Evolutionary conservation across 257 asterid genomes (phyloP), one percentile per base, ranked within the genome.

Genomic region (Echium plantagineum): DNA sequence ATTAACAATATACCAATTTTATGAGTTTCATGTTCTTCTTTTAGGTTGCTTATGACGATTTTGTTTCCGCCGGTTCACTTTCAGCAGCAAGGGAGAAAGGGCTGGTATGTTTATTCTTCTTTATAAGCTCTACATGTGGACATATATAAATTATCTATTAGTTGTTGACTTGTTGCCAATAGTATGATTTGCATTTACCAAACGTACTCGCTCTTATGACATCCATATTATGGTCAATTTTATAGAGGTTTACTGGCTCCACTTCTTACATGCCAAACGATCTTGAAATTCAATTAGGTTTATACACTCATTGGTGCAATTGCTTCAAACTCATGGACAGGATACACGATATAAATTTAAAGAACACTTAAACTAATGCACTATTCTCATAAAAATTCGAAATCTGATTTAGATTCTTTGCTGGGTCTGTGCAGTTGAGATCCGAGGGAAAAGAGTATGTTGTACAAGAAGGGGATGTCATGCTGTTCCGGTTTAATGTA

Each of bases 21-120:
- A 60, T 68, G 63, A 32, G 21, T n/a, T 47, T 47, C 21, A 18
- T 46, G 18, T 60, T 6, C 60, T 63, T n/a, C 60, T 63, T n/a
- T 72, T 26, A 91, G 98, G 98, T 91, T 78, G 94, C 86, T 30
- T 91, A 88, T 63, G 71, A 80, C 69, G 98, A 88, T 80, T 91
- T 84, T 78, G 94, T 91, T 60, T 74, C 87, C 59, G 95, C 95
- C 42, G 94, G 98, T 75, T 91, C 98, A 52, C 72, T 82, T 66
- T 66, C 94, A 17, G 84, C 94, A 15, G 95, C 98, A n/a, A 81
- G 98, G 75, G 98, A 91, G 75, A 91, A 91, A 79, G 98, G 97
- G 70, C 84, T 83, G 74, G 98, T 91, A 77, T 85, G 96, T 81
- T 57, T 58, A 58, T 63, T 46, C 64, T 52, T 69, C 20, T 21